Evolutionary conservation across 139 green algal species (phyloP).

Genomic region (Chlamydomonas sphaeroides): DNA sequence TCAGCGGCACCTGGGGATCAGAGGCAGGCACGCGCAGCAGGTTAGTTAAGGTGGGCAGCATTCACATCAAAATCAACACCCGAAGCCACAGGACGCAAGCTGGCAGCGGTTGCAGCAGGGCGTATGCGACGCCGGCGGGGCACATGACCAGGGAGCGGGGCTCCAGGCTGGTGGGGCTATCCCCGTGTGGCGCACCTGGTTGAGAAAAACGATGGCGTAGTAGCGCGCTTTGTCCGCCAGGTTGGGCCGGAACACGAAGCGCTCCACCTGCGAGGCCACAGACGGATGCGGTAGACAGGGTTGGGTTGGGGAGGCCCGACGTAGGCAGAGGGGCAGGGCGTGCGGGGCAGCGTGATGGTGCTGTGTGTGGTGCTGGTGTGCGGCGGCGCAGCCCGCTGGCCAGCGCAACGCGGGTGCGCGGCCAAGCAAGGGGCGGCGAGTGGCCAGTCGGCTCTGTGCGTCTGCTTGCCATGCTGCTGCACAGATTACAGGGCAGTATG

Average conservation of each 20-base stretch:
- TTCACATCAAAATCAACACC: no score
- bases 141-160: no score
- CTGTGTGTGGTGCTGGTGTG: not conserved
- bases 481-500: conserved; percentile 22
- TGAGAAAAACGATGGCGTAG: conserved; percentile 91
- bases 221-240: conserved; percentile 85
- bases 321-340: no score
- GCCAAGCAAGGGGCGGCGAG: not conserved
- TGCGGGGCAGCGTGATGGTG: no score
- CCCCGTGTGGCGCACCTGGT: conserved; percentile 82
- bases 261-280: conserved; percentile 64
- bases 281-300: not conserved
- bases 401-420: no score
- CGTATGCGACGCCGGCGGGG: no score
- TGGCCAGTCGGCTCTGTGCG: conserved; percentile 18
- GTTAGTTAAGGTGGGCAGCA: no score
- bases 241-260: conserved; percentile 84
- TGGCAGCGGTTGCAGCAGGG: no score
- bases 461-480: conserved; percentile 53
- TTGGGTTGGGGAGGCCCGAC: no score
- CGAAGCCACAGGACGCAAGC: no score
- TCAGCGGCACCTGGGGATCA: conserved; percentile 6
- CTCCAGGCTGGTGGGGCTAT: no score
- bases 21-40: no score
- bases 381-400: not conserved